Base-by-base conservation (phyloP, 352 stramenopile genomes). In the Phytophthora sp. region DNA sequence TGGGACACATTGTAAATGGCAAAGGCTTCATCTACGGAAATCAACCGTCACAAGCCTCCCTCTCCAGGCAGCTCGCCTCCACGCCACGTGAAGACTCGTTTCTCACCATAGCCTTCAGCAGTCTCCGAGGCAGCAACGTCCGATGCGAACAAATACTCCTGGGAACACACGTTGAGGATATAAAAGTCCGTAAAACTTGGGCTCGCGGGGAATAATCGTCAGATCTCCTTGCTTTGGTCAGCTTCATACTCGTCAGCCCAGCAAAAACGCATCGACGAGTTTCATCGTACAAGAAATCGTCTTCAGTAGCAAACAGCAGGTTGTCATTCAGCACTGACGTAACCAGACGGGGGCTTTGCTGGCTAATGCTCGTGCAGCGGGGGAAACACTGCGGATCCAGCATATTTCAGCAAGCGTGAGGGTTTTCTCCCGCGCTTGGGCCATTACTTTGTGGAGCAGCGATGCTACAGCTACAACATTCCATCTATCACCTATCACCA, bases 211-310 rank as follows among this genome's bases (percentile, higher is more conserved):
- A 71, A 46, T 29, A 74, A 60, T 3, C 54, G 55, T 61, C 66
- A 74, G 51, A 80, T 60, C 20, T 86, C 74, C 33, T 81, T 83
- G 39, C 63, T 63, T 15, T 72, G 52, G 26, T 81, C 71, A 2
- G 69, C 49, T 20, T 67, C 71, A 66, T 68, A 83, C 8, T 59
- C 47, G 13, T 63, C 52, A 0, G 51, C 45, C 77, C 77, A 86
- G 21, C 66, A 73, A 31, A 86, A 13, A 83, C 62, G 26, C 73
- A 71, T 9, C 74, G 74, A 20, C 73, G 72, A 31, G 70, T 63
- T 44, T 66, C 61, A 9, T 86, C 77, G 35, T 66, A 81, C 1
- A 67, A 27, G 8, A 72, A 70, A 20, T 49, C 54, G 13, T 61
- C 55, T 11, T 68, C 64, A 1, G 72, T 56, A 4, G 72, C 52